Conservation (phyloP, 2,329 filamentous ascomycete species). For the Calycina marina region DNA sequence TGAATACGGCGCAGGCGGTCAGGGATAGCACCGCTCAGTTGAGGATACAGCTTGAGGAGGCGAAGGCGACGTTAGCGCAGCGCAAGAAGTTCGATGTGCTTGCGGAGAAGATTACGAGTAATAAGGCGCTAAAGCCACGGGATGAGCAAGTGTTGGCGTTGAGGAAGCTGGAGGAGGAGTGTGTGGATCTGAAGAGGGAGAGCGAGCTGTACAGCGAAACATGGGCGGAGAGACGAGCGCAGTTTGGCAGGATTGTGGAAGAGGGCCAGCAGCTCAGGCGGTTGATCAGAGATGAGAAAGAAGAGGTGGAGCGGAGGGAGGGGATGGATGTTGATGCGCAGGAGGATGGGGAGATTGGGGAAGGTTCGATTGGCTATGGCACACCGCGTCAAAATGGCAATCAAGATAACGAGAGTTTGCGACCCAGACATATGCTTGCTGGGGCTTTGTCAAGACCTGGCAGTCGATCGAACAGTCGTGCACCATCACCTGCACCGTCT, state of each 20-base stretch:
- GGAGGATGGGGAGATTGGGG: constrained; percentile 44
- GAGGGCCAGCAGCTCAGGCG: constrained; percentile 78
- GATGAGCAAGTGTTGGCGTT: constrained; percentile 69
- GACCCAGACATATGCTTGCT: constrained; percentile 16
- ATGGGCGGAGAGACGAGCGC: constrained; percentile 71
- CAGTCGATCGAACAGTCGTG: constrained; percentile 27
- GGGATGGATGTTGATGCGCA: constrained; percentile 50
- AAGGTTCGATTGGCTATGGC: constrained; percentile 31
- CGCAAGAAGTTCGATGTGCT: constrained; percentile 80
- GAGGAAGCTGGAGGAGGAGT: constrained; percentile 75
- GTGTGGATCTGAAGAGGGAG: constrained; percentile 72
- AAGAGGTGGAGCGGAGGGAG: constrained; percentile 78
- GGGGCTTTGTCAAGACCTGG: constrained; percentile 26
- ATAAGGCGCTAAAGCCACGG: constrained; percentile 64
- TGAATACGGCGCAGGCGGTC: constrained; percentile 63
- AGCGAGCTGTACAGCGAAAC: constrained; percentile 67
- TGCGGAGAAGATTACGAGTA: constrained; percentile 73
- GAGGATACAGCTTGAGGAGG: constrained; percentile 59
- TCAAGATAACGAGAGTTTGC: constrained; percentile 28
- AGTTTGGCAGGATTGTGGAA: constrained; percentile 79
- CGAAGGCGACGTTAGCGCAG: constrained; percentile 59
- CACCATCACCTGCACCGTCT: constrained; percentile 23
- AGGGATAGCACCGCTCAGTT: constrained; percentile 60
- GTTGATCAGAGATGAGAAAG: constrained; percentile 87
- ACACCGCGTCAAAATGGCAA: constrained; percentile 36